A percentile compares a stretch with the other conserved stretches of the same genome.
These are phyloP conservation scores for Dactylellina leptospora DNA, from an alignment of 2,329 filamentous ascomycete species.

Conservation along the genomic window DNA sequence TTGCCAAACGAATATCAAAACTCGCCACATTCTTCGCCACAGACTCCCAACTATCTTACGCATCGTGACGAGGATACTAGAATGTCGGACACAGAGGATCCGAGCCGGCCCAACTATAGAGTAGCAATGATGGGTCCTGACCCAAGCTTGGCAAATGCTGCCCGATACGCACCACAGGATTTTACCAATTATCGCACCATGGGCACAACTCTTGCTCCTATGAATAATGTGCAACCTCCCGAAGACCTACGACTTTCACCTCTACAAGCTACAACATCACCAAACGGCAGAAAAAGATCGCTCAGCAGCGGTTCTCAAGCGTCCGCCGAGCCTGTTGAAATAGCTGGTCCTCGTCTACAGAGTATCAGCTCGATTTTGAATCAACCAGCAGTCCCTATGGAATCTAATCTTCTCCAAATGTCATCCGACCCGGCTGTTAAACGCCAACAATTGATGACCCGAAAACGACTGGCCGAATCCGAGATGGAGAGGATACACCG, in stretches of 20 bases:
- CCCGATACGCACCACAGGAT: constrained; percentile 46
- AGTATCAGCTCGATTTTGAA: constrained; percentile 48
- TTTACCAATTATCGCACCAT: constrained; percentile 41
- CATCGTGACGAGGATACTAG: constrained; percentile 42
- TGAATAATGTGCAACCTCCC: constrained; percentile 21
- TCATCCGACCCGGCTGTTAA: constrained; percentile 33
- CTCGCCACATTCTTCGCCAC: constrained; percentile 39
- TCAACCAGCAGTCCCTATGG: constrained; percentile 33
- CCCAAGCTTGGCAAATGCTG: constrained; percentile 20
- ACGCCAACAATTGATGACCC: constrained; percentile 43
- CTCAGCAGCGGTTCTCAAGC: constrained; percentile 39
- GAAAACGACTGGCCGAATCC: constrained; percentile 43
- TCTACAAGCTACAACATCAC: constrained; percentile 26
- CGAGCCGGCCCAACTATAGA: constrained; percentile 22
- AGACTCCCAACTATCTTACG: constrained; percentile 19
- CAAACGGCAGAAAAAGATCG: constrained; percentile 35
- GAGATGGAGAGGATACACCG: constrained; percentile 40
- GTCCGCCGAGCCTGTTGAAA: constrained; percentile 28
- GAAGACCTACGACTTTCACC: constrained; percentile 43
- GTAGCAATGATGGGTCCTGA: constrained; percentile 49
- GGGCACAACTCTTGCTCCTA: constrained; percentile 41
- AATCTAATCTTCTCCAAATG: constrained; percentile 41
- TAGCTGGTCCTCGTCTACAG: constrained; percentile 26
- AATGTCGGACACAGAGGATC: constrained; percentile 47
- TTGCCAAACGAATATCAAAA: constrained; percentile 47